Evolutionary conservation across 1,284 basidiomycete genomes (phyloP), one percentile per base, ranked within the genome.

Genomic region (Irpex rosettiformis): DNA sequence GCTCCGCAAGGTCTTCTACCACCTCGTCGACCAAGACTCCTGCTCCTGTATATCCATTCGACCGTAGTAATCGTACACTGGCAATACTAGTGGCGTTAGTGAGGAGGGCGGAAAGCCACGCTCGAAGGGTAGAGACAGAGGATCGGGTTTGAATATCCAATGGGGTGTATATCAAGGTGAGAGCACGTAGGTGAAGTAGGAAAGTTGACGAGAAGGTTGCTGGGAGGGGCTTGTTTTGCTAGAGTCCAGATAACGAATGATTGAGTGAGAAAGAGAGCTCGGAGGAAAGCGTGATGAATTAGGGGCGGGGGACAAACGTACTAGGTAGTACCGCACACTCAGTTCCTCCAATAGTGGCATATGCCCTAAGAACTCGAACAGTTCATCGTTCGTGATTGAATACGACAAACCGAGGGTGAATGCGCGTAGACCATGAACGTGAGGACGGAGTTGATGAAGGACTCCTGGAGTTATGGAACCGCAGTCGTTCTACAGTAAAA

Each of bases 391-490:
- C 0, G 76, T 76, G 33, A 84, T 70, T 1, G 82, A 83, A 62
- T 84, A 84, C 1, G 82, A 84, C 2, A 84, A 62, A 0, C 82
- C 82, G 1, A 83, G 63, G 0, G 75, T 73, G 52, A 83, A 70
- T 13, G 73, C 68, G 1, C 53, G 49, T 13, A 66, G 54, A 2
- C 69, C 58, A 13, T 67, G 59, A 2, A 80, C 55, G 28, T 72
- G 68, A 0, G 77, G 75, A 4, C 75, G 10, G 57, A 82, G 70
- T 0, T 74, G 73, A 16, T 70, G 76, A 3, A 84, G 68, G 2
- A 83, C 78, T 1, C 81, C 81, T 3, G 82, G 82, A 0, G 82
- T 83, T n/a, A 84, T 70, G 3, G 82, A 84, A 3, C 82, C 82
- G 64, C 82, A 84, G 58, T 82, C 79, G 42, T 73, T 73, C 82